Percentiles rank a stretch among this genome's conserved stretches.
Evolutionary conservation across 805 yeast species (phyloP).

Genomic region (Starmerella asiatica): DNA sequence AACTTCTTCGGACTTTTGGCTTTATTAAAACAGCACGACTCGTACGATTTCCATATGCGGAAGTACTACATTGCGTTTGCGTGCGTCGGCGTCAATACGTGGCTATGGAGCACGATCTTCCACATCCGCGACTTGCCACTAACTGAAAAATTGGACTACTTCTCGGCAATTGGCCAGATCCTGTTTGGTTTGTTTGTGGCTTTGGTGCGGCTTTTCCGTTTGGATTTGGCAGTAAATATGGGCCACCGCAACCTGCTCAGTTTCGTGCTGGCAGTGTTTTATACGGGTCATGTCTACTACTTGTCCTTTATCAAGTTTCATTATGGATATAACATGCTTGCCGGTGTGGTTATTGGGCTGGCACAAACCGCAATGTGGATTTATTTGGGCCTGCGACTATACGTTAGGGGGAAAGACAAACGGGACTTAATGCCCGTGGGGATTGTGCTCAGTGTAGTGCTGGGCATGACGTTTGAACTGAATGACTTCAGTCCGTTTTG

Average conservation of each 20-base stretch:
- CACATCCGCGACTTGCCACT: conserved; percentile 69
- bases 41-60: conserved; percentile 19
- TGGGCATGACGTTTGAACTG: conserved; percentile 80
- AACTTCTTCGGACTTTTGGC: conserved; percentile 39
- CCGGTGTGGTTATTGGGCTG: conserved; percentile 67
- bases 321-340: conserved; percentile 87
- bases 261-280: conserved; percentile 31
- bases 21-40: conserved; percentile 21
- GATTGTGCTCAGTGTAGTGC: conserved; percentile 39
- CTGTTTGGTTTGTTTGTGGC: conserved; percentile 65
- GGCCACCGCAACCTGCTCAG: conserved; percentile 30
- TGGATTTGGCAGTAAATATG: conserved; percentile 33
- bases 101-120: conserved; percentile 76
- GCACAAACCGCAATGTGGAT: conserved; percentile 53
- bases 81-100: conserved; percentile 63
- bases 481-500: conserved; percentile 72
- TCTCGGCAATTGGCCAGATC: conserved; percentile 83
- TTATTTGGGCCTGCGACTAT: conserved; percentile 23
- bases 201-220: conserved; percentile 42
- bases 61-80: conserved; percentile 38
- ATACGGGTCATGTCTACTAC: conserved; percentile 50
- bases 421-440: conserved; percentile 42
- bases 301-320: conserved; percentile 61
- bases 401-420: conserved; percentile 6
- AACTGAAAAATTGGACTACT: conserved; percentile 82